Conservation (phyloP, 1,284 basidiomycete species). For the Irpex sp. region DNA sequence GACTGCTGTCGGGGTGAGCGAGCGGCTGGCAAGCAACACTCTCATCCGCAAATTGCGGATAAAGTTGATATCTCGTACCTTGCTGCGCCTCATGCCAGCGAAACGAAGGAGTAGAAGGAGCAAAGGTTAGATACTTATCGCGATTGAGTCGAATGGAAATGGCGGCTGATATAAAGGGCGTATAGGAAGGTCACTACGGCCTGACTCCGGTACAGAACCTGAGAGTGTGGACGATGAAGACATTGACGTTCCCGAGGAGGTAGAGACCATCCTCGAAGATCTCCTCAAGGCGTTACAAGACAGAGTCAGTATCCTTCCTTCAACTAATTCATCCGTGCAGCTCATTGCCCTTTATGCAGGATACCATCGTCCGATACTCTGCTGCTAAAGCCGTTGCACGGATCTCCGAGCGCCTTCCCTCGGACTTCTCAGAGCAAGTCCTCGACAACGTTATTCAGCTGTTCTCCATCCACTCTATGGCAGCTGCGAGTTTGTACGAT, state of each 20-base stretch:
- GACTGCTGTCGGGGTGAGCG: slow-evolving; percentile 33
- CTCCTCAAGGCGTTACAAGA: slow-evolving; percentile 60
- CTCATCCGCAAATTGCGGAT: slow-evolving; percentile 60
- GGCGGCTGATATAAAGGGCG: not conserved
- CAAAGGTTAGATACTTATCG: slow-evolving; percentile 31
- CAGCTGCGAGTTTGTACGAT: slow-evolving; percentile 59
- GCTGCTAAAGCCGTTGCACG: slow-evolving; percentile 91
- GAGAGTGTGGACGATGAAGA: slow-evolving; percentile 37
- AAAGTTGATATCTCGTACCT: slow-evolving; percentile 62
- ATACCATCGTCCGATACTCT: slow-evolving; percentile 93
- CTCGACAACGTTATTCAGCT: slow-evolving; percentile 69
- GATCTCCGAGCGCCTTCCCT: slow-evolving; percentile 76
- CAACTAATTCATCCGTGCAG: not conserved
- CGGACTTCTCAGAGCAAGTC: slow-evolving; percentile 73
- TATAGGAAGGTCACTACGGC: not conserved
- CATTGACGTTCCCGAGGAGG: slow-evolving; percentile 73
- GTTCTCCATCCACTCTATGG: slow-evolving; percentile 63
- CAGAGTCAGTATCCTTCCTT: not conserved
- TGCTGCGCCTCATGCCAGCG: slow-evolving; percentile 58
- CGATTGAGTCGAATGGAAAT: not conserved
- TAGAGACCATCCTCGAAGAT: slow-evolving; percentile 73
- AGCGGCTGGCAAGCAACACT: slow-evolving; percentile 47
- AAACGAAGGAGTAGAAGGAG: slow-evolving; percentile 29
- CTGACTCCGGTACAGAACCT: not conserved
- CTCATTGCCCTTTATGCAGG: slow-evolving; percentile 40